Evolutionary conservation across 768 basidiomycete species (phyloP), one percentile per base, ranked within the genome.

Genomic region (Collybia mongolica): DNA sequence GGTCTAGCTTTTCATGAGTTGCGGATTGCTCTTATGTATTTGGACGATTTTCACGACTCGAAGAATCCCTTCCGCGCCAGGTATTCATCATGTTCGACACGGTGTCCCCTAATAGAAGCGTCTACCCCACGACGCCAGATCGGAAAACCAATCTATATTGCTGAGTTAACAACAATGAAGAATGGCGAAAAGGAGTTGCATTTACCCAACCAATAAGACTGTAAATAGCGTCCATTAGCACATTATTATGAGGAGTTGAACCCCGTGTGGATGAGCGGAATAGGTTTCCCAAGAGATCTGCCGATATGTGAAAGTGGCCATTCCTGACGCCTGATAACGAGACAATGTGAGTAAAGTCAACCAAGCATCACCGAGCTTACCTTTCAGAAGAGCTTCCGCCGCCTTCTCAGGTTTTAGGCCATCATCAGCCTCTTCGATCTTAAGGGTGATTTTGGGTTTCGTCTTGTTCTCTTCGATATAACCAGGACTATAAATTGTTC

Each of bases 401-500:
- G 84, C 84, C 38, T 73, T 68, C 32, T 89, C 88, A 0, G 90
- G 73, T 12, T 80, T 79, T 53, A 82, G 50, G 0, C 84, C 83
- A 20, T 72, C 75, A 62, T 93, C 93, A 0, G 74, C 70, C 79
- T 88, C 66, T 23, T 96, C 94, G 39, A 98, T 85, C 54, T 86
- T 83, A 46, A 77, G 76, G 9, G 84, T 84, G 51, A 96, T 77
- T 29, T 73, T 74, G 0, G 93, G 94, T 59, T 96, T 96, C 6
- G 74, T 77, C 61, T 77, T 81, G 63, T 89, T 84, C 64, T 95
- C 93, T 49, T 81, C 76, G 15, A 86, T 82, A 54, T 74, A 88
- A 0, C 93, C 92, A 0, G 91, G 86, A 0, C 81, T 83, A 53
- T 74, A 80, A 70, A 98, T 95, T 0, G 90, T 90, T 2, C 79